Evolutionary conservation across 768 basidiomycete genomes (phyloP).

Genomic region (Amanita inopinata): DNA sequence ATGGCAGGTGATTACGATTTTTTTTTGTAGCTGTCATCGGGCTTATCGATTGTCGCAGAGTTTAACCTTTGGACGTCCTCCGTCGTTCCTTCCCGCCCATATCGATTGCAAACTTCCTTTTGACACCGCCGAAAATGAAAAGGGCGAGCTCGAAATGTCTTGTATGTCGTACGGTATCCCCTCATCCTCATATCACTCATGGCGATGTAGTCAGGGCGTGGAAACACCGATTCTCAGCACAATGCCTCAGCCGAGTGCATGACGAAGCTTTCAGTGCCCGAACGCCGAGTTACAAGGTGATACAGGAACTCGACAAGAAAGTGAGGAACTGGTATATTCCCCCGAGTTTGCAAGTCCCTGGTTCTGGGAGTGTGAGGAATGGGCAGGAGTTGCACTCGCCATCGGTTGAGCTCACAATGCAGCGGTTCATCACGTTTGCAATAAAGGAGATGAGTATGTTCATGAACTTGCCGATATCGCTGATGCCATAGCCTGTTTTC

Average conservation of each 20-base stretch:
- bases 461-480: background rate
- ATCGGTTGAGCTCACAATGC: slow-evolving; percentile 51
- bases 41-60: slow-evolving; percentile 29
- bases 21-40: slow-evolving; percentile 8
- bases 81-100: slow-evolving; percentile 49
- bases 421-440: slow-evolving; percentile 55
- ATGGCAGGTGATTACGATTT: slow-evolving; percentile 43
- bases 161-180: slow-evolving; percentile 35
- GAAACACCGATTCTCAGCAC: slow-evolving; percentile 58
- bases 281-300: slow-evolving; percentile 47
- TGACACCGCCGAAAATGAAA: slow-evolving; percentile 31
- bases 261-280: slow-evolving; percentile 62
- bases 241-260: slow-evolving; percentile 54
- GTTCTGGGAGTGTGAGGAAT: slow-evolving; percentile 43
- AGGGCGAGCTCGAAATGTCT: slow-evolving; percentile 49
- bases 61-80: slow-evolving; percentile 62
- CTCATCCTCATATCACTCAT: slow-evolving; percentile 2
- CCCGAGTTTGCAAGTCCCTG: slow-evolving; percentile 53
- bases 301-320: slow-evolving; percentile 58
- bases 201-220: slow-evolving; percentile 44
- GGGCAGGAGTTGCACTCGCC: slow-evolving; percentile 33
- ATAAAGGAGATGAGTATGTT: slow-evolving; percentile 59
- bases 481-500: background rate
- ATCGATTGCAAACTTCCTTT: slow-evolving; percentile 46
- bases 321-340: slow-evolving; percentile 57